Evolutionary conservation across 106 monocot genomes (phyloP).

Genomic region (Dendrobium officinale): DNA sequence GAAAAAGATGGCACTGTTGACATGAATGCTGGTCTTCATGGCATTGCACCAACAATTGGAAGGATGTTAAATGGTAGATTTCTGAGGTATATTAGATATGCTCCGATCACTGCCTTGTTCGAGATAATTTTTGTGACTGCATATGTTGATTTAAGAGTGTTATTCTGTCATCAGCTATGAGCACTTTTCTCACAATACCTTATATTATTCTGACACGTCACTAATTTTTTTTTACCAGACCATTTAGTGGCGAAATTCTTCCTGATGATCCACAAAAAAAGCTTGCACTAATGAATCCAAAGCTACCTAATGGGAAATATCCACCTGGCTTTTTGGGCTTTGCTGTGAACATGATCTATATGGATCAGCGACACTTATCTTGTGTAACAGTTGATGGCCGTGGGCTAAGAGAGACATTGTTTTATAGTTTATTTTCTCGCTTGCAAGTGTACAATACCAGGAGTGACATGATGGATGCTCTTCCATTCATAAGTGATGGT

Average conservation of each 20-base stretch:
- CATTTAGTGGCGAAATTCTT: conserved; percentile 60
- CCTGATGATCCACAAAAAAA: conserved; percentile 65
- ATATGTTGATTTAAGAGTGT: not conserved
- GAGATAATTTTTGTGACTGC: not conserved
- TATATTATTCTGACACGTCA: not conserved
- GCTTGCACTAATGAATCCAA: conserved; percentile 65
- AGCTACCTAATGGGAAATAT: conserved; percentile 47
- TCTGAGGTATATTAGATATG: conserved; percentile 44
- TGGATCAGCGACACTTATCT: conserved; percentile 45
- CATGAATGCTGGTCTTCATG: conserved; percentile 61
- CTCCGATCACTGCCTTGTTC: not conserved
- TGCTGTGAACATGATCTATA: conserved; percentile 78
- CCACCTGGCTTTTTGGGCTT: conserved; percentile 67
- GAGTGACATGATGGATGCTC: conserved; percentile 50
- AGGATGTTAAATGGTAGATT: conserved; percentile 61
- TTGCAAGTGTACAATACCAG: conserved; percentile 80
- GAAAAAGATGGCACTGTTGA: conserved; percentile 54
- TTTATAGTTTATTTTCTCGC: conserved; percentile 68
- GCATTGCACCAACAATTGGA: conserved; percentile 54
- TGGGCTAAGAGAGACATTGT: conserved; percentile 85
- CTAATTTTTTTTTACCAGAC: conserved; percentile 34
- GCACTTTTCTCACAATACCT: not conserved
- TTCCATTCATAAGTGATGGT: conserved; percentile 76
- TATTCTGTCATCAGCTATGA: not conserved
- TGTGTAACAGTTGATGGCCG: conserved; percentile 48